Evolutionary conservation across 2,329 filamentous ascomycete genomes (phyloP), one percentile per base, ranked within the genome.

Genomic region (Ascochyta clinopodiicola): DNA sequence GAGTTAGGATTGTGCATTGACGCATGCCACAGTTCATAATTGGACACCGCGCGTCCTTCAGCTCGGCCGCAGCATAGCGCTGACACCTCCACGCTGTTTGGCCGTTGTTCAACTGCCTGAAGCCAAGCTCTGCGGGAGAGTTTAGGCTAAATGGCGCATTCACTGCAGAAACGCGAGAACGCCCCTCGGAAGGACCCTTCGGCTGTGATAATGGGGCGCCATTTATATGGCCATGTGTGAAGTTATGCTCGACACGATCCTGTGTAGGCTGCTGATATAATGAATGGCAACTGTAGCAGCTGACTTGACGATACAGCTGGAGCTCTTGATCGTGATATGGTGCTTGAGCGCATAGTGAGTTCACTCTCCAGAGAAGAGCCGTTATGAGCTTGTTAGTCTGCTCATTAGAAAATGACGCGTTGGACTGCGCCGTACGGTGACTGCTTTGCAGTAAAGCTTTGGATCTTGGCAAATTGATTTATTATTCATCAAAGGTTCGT

Each of bases 111-210:
- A 45, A 46, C 46, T 56, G 52, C 52, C 42, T 56, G 46, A 51
- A 56, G 42, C 52, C 36, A 46, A 56, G 52, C 22, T 27, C 46
- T 42, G 47, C 47, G 42, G 47, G 47, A 37, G 40, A 10, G 15
- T 51, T 56, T 29, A 56, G 52, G 46, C 52, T 56, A 42, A 56
- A 51, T 21, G 37, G 31, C 40, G 36, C n/a, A 25, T 15, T 32
- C 31, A 21, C 19, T 38, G 25, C 42, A 34, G 31, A 31, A 47
- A 27, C 29, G 19, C 29, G 43, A 50, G 22, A 37, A 46, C 15
- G 3, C 29, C 37, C 29, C 31, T 38, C 31, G 36, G 42, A 38
- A 37, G 5, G 6, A 19, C 15, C 34, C 40, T 37, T 39, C 12
- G 7, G 31, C 19, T 35, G 24, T 35, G 37, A 19, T 34, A 6